Percentiles rank a stretch among this genome's conserved stretches.
Evolutionary conservation across 352 stramenopile species (phyloP).

Genomic region (Phytophthora cajani): DNA sequence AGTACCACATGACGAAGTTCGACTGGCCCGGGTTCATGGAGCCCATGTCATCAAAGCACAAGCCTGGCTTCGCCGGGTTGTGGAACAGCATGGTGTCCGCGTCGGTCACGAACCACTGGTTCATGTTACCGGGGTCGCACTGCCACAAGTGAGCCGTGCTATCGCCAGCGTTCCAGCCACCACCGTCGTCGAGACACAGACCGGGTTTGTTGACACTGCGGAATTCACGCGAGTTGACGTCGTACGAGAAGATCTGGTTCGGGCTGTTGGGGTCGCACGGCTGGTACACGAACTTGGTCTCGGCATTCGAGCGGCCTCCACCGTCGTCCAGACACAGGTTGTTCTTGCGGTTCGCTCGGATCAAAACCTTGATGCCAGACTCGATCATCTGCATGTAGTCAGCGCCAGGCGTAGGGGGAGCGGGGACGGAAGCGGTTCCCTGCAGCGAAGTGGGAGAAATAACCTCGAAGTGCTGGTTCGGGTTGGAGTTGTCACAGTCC

Average conservation of each 20-base stretch:
- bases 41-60: slow-evolving; percentile 37
- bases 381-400: slow-evolving; percentile 2
- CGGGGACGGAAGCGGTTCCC: neutral
- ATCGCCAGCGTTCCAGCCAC: slow-evolving; percentile 9
- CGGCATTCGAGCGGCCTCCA: slow-evolving; percentile 10
- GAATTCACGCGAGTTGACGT: slow-evolving; percentile 28
- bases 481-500: slow-evolving; percentile 21
- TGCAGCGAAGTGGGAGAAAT: neutral
- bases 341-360: slow-evolving; percentile 11
- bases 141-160: slow-evolving; percentile 20
- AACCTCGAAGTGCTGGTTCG: slow-evolving; percentile 34
- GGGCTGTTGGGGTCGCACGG: slow-evolving; percentile 27
- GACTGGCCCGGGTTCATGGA: neutral
- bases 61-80: slow-evolving; percentile 27
- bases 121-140: slow-evolving; percentile 29
- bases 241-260: slow-evolving; percentile 42
- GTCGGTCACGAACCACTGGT: slow-evolving; percentile 39
- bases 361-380: neutral
- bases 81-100: slow-evolving; percentile 18
- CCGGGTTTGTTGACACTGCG: slow-evolving; percentile 28
- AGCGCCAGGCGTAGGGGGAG: neutral
- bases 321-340: slow-evolving; percentile 35
- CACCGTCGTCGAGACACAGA: slow-evolving; percentile 40
- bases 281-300: slow-evolving; percentile 12
- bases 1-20: slow-evolving; percentile 16